Conservation (phyloP, 768 basidiomycete species). For the Lactarius sanguifluus region DNA sequence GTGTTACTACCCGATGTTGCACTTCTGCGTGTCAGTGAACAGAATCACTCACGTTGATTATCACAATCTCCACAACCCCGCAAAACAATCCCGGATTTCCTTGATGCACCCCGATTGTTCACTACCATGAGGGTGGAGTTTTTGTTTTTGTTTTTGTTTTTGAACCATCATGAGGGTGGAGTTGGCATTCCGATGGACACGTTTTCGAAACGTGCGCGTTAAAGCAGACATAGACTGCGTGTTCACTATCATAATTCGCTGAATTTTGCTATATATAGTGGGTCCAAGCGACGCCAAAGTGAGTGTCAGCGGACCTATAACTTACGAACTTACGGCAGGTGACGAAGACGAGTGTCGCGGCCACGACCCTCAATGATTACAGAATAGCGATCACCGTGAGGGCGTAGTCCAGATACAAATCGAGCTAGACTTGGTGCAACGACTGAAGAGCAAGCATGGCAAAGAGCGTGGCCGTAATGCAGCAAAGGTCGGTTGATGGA, state of each 20-base stretch:
- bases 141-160: too few relatives aligned
- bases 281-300: not conserved
- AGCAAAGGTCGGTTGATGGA: too few relatives aligned
- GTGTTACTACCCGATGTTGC: not conserved
- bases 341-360: too few relatives aligned
- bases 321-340: too few relatives aligned
- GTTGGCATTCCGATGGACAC: not conserved
- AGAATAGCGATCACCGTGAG: too few relatives aligned
- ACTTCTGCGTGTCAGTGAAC: not conserved
- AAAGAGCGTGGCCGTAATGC: too few relatives aligned
- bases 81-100: not conserved
- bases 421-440: not conserved
- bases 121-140: too few relatives aligned
- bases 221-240: not conserved
- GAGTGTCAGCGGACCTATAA: not conserved
- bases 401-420: not conserved
- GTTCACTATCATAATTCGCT: not conserved
- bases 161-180: too few relatives aligned
- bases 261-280: not conserved
- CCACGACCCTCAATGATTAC: not conserved
- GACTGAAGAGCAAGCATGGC: not conserved
- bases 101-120: not conserved
- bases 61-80: not conserved
- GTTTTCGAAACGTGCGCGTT: slow-evolving; percentile 1
- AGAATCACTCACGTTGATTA: not conserved